These are phyloP conservation scores for Caulochytrium protostelioides DNA, from an alignment of 371 early-diverging fungal genomes.

Conservation along the genomic window DNA sequence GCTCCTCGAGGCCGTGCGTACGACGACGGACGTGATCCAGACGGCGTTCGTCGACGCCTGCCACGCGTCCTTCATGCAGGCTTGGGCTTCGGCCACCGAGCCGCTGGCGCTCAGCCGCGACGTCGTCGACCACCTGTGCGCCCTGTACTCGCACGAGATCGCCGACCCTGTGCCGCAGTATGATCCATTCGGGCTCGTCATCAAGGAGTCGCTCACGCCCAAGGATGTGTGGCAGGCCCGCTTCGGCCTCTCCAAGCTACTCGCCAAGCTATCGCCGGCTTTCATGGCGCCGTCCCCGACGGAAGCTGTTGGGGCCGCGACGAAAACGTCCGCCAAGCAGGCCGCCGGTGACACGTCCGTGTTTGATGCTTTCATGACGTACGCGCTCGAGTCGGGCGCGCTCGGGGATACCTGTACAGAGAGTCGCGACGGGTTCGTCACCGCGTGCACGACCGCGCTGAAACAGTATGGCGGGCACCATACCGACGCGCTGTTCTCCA, in stretches of 20 bases:
- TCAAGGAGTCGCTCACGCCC: conserved; percentile 56
- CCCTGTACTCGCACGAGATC: conserved; percentile 35
- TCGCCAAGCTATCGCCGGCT: conserved; percentile 34
- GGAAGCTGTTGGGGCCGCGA: conserved; percentile 63
- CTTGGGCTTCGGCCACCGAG: conserved; percentile 5
- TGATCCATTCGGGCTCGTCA: conserved; percentile 74
- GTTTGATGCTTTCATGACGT: conserved; percentile 55
- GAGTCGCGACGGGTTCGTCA: conserved; percentile 13
- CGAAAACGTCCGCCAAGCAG: conserved; percentile 45
- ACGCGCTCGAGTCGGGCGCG: conserved; percentile 30
- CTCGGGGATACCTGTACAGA: too few species aligned
- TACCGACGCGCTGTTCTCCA: too few species aligned
- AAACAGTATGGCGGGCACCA: not conserved
- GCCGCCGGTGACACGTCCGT: conserved; percentile 42
- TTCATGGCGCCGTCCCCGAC: conserved; percentile 55
- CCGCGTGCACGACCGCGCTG: not conserved
- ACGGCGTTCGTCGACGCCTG: not conserved
- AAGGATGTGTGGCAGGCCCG: conserved; percentile 64
- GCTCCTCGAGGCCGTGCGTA: too few species aligned
- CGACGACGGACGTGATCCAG: conserved; percentile 24
- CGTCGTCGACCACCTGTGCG: conserved; percentile 28
- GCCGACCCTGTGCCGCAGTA: conserved; percentile 65
- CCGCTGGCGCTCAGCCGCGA: conserved; percentile 25
- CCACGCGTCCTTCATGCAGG: conserved; percentile 1
- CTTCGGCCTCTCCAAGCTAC: conserved; percentile 49